These are phyloP conservation scores for Nissolia schottii DNA, from an alignment of 306 rosid species.

Conservation along the genomic window DNA sequence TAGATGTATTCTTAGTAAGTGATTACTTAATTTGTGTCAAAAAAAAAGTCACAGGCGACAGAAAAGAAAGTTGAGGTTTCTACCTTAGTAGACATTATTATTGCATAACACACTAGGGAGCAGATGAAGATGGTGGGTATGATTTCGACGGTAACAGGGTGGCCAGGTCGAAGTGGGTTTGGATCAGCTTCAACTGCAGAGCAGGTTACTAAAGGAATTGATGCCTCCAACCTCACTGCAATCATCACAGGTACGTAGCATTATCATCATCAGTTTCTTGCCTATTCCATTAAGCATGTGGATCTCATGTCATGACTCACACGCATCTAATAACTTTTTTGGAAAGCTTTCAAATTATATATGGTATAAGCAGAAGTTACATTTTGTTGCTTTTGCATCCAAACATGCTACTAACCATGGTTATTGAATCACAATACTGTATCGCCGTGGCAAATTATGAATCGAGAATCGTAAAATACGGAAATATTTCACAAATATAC, in stretches of 20 bases:
- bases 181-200: constrained; percentile 94
- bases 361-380: too few relatives aligned
- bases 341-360: too few relatives aligned
- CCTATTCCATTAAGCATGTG: too few relatives aligned
- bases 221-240: constrained; percentile 64
- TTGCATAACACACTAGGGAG: background rate
- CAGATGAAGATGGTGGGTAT: constrained; percentile 32
- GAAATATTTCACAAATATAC: too few relatives aligned
- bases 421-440: too few relatives aligned
- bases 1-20: background rate
- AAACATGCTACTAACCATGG: too few relatives aligned
- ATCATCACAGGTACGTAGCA: constrained; percentile 75
- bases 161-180: constrained; percentile 69
- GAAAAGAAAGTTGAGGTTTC: constrained; percentile 5
- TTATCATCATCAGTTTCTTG: too few relatives aligned
- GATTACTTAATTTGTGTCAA: background rate
- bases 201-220: constrained; percentile 69
- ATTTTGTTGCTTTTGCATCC: too few relatives aligned
- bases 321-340: too few relatives aligned
- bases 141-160: constrained; percentile 55
- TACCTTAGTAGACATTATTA: background rate
- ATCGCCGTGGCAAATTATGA: too few relatives aligned
- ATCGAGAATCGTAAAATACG: too few relatives aligned
- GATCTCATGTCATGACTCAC: too few relatives aligned
- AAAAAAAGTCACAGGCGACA: background rate